A percentile compares a stretch with the other conserved stretches of the same genome.
These are phyloP conservation scores for Trapa bicornis DNA, from an alignment of 345 rosid species.

Conservation along the genomic window DNA sequence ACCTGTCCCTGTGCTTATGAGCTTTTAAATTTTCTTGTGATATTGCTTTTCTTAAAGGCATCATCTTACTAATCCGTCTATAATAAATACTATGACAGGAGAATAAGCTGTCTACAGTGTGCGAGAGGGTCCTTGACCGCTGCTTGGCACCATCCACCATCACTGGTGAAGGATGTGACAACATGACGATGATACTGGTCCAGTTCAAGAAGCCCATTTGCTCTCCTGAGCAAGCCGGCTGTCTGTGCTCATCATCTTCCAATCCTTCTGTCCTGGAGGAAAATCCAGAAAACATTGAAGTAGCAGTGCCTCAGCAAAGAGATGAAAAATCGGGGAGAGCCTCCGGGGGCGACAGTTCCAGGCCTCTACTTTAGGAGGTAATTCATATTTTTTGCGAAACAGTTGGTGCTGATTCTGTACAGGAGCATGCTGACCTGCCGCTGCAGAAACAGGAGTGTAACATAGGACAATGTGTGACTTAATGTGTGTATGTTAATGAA, in stretches of 20 bases:
- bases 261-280: too few species aligned
- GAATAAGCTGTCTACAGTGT: constrained; percentile 58
- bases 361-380: too few species aligned
- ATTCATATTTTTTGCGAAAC: not conserved
- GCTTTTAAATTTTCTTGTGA: too few species aligned
- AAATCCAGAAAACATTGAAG: too few species aligned
- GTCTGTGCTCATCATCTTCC: not conserved
- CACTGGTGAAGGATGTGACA: constrained; percentile 91
- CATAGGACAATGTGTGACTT: too few species aligned
- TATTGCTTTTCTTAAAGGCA: not conserved
- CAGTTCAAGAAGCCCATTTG: constrained; percentile 49
- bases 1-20: too few species aligned
- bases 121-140: constrained; percentile 73
- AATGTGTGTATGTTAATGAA: too few species aligned
- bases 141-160: constrained; percentile 77
- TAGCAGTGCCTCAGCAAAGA: too few species aligned
- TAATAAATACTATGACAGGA: constrained; percentile 32
- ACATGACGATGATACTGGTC: constrained; percentile 89
- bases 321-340: too few species aligned
- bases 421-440: not conserved
- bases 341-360: too few species aligned
- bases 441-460: too few species aligned
- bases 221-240: constrained; percentile 4
- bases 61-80: not conserved
- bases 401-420: not conserved